phyloP scores from a whole-genome alignment of 345 rosid genomes.

The Isatis tinctoria region DNA sequence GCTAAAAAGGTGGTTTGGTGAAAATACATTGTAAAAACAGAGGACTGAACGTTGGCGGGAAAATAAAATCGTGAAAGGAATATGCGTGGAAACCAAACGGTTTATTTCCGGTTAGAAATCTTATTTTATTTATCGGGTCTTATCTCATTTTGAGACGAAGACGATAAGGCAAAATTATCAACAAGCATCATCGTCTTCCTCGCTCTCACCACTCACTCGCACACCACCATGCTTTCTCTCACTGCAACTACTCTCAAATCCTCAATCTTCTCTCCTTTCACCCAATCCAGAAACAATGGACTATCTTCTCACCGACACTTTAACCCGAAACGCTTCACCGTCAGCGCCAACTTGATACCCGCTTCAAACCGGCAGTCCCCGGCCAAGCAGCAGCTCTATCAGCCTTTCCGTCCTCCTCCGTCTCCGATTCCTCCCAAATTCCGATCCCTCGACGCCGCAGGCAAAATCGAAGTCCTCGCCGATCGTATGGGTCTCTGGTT shows the following conservation, averaged over 20 bases:
- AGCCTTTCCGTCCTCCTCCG: constrained; percentile 89
- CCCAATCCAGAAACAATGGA: constrained; percentile 19
- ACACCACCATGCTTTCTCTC: constrained; percentile 29
- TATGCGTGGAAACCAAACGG: constrained; percentile 6
- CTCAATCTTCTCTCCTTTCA: background rate
- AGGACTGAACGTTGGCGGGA: background rate
- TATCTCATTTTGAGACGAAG: background rate
- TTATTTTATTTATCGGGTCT: background rate
- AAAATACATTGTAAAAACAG: background rate
- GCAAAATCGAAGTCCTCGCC: constrained; percentile 65
- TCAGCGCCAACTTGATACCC: constrained; percentile 39
- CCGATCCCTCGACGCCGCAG: constrained; percentile 59
- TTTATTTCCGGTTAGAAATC: constrained; percentile 9
- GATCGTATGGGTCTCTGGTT: constrained; percentile 81
- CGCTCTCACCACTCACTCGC: constrained; percentile 36
- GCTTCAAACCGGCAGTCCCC: constrained; percentile 29
- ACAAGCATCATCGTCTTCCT: constrained; percentile 22
- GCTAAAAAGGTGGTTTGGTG: too few species aligned
- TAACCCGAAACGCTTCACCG: constrained; percentile 18
- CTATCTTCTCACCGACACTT: constrained; percentile 5
- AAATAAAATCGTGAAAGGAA: background rate
- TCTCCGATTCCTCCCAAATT: constrained; percentile 67
- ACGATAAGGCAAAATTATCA: background rate
- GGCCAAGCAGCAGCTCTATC: constrained; percentile 47
- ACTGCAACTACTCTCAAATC: constrained; percentile 26